A percentile compares a stretch with the other conserved stretches of the same genome.
Conservation (phyloP, 805 yeast species). For the Ogataea philodendri region DNA sequence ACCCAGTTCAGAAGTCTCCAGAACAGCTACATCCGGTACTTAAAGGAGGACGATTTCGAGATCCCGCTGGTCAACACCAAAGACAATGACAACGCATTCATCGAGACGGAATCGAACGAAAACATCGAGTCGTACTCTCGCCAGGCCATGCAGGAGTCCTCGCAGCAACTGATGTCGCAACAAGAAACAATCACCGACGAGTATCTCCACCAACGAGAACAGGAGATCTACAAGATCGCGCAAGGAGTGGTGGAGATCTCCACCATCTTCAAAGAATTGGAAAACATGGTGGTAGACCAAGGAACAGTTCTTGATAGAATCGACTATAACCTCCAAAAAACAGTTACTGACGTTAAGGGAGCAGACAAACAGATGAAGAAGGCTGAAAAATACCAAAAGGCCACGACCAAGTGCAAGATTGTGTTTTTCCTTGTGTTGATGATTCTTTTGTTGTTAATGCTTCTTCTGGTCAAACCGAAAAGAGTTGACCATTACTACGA, state of each 20-base stretch:
- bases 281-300: constrained; percentile 87
- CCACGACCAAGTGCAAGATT: constrained; percentile 87
- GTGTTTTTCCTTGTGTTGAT: constrained; percentile 70
- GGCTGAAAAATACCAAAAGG: constrained; percentile 79
- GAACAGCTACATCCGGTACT: constrained; percentile 79
- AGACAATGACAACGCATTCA: constrained; percentile 19
- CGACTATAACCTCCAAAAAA: constrained; percentile 83
- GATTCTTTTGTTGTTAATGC: constrained; percentile 66
- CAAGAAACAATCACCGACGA: constrained; percentile 39
- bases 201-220: constrained; percentile 69
- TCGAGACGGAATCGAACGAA: constrained; percentile 36
- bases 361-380: constrained; percentile 75
- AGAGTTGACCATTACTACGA: constrained; percentile 31
- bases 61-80: constrained; percentile 19
- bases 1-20: constrained; percentile 82
- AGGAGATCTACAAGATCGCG: constrained; percentile 86
- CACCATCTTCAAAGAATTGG: constrained; percentile 90
- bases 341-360: constrained; percentile 69
- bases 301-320: constrained; percentile 92
- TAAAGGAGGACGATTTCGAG: constrained; percentile 75
- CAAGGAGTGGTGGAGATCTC: constrained; percentile 93
- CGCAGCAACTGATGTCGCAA: constrained; percentile 42
- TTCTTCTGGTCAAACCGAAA: constrained; percentile 66
- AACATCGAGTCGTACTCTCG: constrained; percentile 52
- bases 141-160: constrained; percentile 44